Conservation (phyloP, 345 rosid genomes). For the Ceriops decandra region DNA sequence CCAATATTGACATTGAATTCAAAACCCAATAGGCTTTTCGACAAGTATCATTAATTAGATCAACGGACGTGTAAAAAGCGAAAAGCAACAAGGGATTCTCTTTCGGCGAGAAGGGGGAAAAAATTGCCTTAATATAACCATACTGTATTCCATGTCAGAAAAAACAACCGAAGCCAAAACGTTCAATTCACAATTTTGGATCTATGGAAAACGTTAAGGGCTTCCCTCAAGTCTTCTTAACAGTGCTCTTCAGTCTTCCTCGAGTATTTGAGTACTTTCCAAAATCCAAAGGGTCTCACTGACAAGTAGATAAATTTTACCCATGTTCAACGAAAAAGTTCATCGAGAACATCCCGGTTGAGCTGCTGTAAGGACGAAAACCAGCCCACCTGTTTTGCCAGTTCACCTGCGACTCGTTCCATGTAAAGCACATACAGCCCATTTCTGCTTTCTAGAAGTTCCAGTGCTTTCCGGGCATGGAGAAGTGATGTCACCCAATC, state of each 20-base stretch:
- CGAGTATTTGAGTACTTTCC: no score
- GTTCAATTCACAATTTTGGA: background rate
- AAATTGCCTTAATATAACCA: background rate
- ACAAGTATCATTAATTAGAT: no score
- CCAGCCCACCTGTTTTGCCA: constrained; percentile 56
- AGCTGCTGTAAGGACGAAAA: constrained; percentile 46
- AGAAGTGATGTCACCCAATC: constrained; percentile 66
- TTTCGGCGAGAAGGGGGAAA: background rate
- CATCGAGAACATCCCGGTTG: constrained; percentile 44
- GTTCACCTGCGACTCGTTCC: constrained; percentile 67
- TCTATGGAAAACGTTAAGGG: background rate
- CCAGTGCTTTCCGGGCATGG: constrained; percentile 61
- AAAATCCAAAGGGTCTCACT: background rate
- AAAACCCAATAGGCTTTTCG: no score
- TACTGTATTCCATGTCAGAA: background rate
- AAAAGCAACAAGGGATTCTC: background rate
- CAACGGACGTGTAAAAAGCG: no score
- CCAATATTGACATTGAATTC: background rate
- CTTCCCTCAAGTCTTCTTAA: background rate
- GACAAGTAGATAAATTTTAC: background rate
- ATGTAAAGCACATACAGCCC: constrained; percentile 70
- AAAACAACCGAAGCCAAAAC: background rate
- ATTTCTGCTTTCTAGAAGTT: constrained; percentile 64
- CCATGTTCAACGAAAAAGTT: constrained; percentile 33
- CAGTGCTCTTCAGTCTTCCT: no score